These are phyloP conservation scores for Neofusicoccum cordaticola DNA, from an alignment of 2,329 filamentous ascomycete species.

Conservation along the genomic window DNA sequence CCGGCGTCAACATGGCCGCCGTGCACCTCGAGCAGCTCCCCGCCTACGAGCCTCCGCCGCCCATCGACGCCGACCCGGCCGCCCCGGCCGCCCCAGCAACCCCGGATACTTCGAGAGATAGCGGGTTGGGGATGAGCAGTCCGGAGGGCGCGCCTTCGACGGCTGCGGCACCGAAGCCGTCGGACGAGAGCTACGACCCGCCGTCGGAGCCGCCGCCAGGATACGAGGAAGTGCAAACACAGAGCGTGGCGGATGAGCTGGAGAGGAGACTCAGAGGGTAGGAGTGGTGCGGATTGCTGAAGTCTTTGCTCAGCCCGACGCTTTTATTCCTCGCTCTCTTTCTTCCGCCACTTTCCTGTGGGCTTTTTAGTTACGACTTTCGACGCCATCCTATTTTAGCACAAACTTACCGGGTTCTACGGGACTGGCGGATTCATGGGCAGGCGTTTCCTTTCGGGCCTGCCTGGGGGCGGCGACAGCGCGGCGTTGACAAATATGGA, in stretches of 20 bases:
- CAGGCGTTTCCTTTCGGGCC: slow-evolving; percentile 15
- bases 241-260: slow-evolving; percentile 70
- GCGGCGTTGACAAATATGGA: slow-evolving; percentile 25
- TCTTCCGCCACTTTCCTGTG: not conserved
- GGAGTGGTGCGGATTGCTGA: slow-evolving; percentile 6
- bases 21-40: slow-evolving; percentile 85
- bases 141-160: not conserved
- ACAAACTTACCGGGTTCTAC: not conserved
- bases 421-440: not conserved
- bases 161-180: slow-evolving; percentile 23
- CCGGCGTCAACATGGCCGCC: slow-evolving; percentile 56
- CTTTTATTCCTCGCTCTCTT: not conserved
- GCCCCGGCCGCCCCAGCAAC: not conserved
- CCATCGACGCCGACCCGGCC: not conserved
- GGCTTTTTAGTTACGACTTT: not conserved
- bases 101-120: slow-evolving; percentile 4
- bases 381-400: not conserved
- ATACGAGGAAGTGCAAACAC: slow-evolving; percentile 87
- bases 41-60: slow-evolving; percentile 65
- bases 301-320: not conserved
- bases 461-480: slow-evolving; percentile 21
- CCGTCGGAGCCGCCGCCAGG: slow-evolving; percentile 79
- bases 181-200: slow-evolving; percentile 42
- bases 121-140: slow-evolving; percentile 13
- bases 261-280: slow-evolving; percentile 48